Percentiles rank a stretch among this genome's conserved stretches.
Conservation (phyloP, 768 basidiomycete genomes). For the Ramaria rubella region DNA sequence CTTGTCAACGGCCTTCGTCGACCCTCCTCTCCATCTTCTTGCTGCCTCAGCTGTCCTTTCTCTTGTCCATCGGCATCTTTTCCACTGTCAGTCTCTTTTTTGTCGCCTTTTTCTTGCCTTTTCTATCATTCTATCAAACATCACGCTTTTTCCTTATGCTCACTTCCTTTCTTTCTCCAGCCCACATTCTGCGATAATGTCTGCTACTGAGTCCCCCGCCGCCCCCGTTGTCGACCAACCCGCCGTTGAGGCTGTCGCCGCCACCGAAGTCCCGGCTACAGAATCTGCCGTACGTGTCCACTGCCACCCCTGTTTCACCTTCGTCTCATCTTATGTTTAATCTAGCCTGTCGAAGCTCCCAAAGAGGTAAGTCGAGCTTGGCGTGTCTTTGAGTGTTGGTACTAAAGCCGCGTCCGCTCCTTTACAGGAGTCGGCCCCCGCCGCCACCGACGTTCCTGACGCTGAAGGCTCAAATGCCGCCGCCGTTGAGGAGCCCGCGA, state of each 20-base stretch:
- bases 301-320: constrained; percentile 37
- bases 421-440: constrained; percentile 14
- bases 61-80: constrained; percentile 51
- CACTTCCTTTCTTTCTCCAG: constrained; percentile 25
- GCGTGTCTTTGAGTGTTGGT: neutral
- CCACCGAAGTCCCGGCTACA: constrained; percentile 46
- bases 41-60: constrained; percentile 22
- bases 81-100: constrained; percentile 34
- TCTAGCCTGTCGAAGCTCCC: constrained; percentile 28
- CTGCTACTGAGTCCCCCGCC: constrained; percentile 31
- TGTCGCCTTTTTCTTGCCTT: neutral
- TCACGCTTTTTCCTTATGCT: constrained; percentile 8
- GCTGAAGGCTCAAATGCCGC: constrained; percentile 34
- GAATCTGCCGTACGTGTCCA: constrained; percentile 43
- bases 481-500: constrained; percentile 27
- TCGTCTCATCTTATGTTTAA: constrained; percentile 27
- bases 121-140: constrained; percentile 12
- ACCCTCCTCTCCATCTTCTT: constrained; percentile 3
- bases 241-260: constrained; percentile 24
- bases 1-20: constrained; percentile 3
- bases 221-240: constrained; percentile 11
- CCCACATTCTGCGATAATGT: constrained; percentile 70
- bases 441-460: constrained; percentile 26
- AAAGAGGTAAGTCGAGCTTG: constrained; percentile 32
- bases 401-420: constrained; percentile 17